Evolutionary conservation across 1,284 basidiomycete genomes (phyloP).

Genomic region (Trichosporon inkin): DNA sequence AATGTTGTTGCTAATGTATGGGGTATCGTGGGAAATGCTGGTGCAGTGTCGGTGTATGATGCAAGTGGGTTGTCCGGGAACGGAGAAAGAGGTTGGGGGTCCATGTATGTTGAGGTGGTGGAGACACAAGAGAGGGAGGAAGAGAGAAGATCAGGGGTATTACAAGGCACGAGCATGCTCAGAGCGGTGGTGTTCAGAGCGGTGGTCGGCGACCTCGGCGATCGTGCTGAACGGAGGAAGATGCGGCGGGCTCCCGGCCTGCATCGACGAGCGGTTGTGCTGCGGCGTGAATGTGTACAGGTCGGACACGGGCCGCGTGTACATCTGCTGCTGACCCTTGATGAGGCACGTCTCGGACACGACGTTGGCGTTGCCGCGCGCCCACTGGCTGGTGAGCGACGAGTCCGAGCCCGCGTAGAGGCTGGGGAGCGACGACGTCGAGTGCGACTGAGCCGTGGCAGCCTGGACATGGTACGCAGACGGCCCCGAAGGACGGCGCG

Average conservation of each 20-base stretch:
- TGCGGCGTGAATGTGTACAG: not conserved
- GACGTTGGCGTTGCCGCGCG: not conserved
- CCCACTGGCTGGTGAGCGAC: not conserved
- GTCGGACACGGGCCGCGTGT: not conserved
- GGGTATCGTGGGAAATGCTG: not conserved
- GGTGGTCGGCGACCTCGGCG: slow-evolving; percentile 3
- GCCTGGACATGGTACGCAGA: not conserved
- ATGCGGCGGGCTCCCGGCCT: not conserved
- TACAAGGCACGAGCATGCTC: not conserved
- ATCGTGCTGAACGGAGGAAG: slow-evolving; percentile 3
- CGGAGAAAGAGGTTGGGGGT: not conserved
- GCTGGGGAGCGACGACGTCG: not conserved
- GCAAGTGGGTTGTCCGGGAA: not conserved
- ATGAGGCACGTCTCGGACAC: not conserved
- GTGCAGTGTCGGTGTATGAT: not conserved
- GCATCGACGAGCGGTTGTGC: not conserved
- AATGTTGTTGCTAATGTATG: not conserved
- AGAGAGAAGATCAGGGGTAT: not conserved
- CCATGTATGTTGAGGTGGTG: not conserved
- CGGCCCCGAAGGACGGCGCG: not conserved
- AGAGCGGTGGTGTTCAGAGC: not conserved
- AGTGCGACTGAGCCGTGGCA: not conserved
- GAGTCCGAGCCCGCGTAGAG: not conserved
- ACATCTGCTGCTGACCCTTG: not conserved
- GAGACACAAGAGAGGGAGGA: not conserved